Evolutionary conservation across 2,329 filamentous ascomycete species (phyloP).

Genomic region (Chaetomium olivaceum): DNA sequence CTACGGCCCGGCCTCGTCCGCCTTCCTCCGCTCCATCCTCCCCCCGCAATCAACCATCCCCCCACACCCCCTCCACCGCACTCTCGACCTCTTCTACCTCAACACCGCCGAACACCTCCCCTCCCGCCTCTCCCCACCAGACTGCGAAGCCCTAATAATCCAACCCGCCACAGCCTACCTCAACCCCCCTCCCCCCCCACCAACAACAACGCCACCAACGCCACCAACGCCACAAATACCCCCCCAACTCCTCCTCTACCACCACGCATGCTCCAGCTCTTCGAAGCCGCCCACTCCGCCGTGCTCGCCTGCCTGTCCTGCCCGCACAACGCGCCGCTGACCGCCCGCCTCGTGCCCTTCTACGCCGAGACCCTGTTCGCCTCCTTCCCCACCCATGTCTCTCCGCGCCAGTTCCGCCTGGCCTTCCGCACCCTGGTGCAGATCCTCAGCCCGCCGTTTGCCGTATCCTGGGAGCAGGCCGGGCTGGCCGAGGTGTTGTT

Average conservation of each 20-base stretch:
- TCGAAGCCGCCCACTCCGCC: conserved; percentile 84
- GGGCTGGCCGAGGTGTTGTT: conserved; percentile 77
- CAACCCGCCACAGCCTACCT: conserved; percentile 76
- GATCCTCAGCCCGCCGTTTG: conserved; percentile 77
- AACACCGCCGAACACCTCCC: conserved; percentile 84
- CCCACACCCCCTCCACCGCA: conserved; percentile 65
- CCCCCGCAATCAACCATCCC: conserved; percentile 50
- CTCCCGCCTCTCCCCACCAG: conserved; percentile 63
- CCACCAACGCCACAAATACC: no score
- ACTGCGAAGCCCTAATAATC: conserved; percentile 72
- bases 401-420: conserved; percentile 81
- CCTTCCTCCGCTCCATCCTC: conserved; percentile 62
- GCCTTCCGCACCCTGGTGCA: conserved; percentile 84
- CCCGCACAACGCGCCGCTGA: conserved; percentile 71
- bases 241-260: neutral
- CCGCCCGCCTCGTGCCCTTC: conserved; percentile 72
- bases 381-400: conserved; percentile 77
- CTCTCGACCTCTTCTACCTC: conserved; percentile 83
- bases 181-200: conserved; percentile 39
- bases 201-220: conserved; percentile 35
- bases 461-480: conserved; percentile 70
- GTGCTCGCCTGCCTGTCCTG: conserved; percentile 78
- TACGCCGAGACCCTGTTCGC: conserved; percentile 81
- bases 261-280: conserved; percentile 56
- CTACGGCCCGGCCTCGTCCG: conserved; percentile 65